Evolutionary conservation across 305 asterid genomes (phyloP), one percentile per base, ranked within the genome.

Genomic region (Rubia tinctorum): DNA sequence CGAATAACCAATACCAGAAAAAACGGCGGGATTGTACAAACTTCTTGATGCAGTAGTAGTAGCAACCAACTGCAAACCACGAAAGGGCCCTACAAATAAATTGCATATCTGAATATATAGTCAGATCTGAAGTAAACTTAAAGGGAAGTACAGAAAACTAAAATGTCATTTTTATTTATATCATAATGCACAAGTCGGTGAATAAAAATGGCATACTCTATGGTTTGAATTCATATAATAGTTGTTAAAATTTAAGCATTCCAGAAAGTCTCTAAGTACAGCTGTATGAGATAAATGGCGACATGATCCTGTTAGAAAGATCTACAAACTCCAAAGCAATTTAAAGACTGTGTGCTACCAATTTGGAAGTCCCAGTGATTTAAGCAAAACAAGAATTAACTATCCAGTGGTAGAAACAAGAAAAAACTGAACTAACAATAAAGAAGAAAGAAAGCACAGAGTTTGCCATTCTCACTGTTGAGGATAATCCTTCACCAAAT

Each of bases 31-130:
- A 89, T 75, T 92, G 98, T 65, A 88, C 98, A 81, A 87, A 91
- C 82, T 95, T 95, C 80, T 88, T 95, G 75, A 88, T 92, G 84
- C 98, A 91, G 80, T 81, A 92, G 86, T 95, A 95, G 89, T 95
- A 95, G 87, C 97, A 95, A 71, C 99, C 98, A 68, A 95, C 98
- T 56, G 99, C 98, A 79, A 92, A 95, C 99, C 99, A 95, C 75
- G 99, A 91, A 69, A 95, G 81, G 51, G 98, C 94, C 88, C 99
- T 95, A 86, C 75, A 87, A 15, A 81, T 73, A 76, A 37, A 76
- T 73, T 77, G 27, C 34, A 11, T 72, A 43, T 53, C 76, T 66
- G 55, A 78, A 53, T 66, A 76, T 70, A 78, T 75, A 76, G 64
- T 71, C 71, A 73, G 79, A 69, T 60, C 72, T n/a, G 66, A 80